phyloP scores from a whole-genome alignment of 2,329 filamentous ascomycete species.

The Hymenoscyphus fructigenus region DNA sequence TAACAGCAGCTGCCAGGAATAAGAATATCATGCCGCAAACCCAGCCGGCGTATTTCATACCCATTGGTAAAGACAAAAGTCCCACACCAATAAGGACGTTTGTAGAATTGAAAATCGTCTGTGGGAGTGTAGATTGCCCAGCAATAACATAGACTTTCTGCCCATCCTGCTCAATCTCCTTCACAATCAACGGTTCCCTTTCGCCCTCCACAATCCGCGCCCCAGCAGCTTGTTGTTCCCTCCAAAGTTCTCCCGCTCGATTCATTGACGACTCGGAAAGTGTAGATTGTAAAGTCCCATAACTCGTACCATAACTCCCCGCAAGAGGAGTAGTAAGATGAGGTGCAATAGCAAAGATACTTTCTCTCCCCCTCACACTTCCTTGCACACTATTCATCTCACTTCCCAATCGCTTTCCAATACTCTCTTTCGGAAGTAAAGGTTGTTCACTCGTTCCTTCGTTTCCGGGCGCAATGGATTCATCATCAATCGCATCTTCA shows the following conservation, averaged over 20 bases:
- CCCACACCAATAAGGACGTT: conserved; percentile 85
- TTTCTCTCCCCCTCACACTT: conserved; percentile 41
- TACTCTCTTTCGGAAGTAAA: conserved; percentile 43
- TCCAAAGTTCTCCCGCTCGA: conserved; percentile 52
- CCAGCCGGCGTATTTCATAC: conserved; percentile 86
- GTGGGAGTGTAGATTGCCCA: conserved; percentile 90
- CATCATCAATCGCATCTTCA: conserved; percentile 34
- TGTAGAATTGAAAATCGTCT: conserved; percentile 92
- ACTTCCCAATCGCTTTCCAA: conserved; percentile 21
- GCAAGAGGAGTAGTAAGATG: conserved; percentile 67
- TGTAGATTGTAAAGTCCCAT: conserved; percentile 49
- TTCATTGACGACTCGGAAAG: conserved; percentile 46
- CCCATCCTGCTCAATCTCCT: conserved; percentile 85
- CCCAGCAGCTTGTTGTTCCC: conserved; percentile 46
- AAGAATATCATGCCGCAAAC: conserved; percentile 76
- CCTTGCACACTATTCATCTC: conserved; percentile 29
- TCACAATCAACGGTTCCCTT: conserved; percentile 76
- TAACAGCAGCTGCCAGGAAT: conserved; percentile 70
- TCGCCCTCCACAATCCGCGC: conserved; percentile 55
- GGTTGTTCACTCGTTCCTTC: conserved; percentile 20
- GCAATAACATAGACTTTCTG: conserved; percentile 81
- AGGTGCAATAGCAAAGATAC: conserved; percentile 58
- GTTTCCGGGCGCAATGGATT: conserved; percentile 12
- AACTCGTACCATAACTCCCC: conserved; percentile 67
- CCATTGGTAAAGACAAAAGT: conserved; percentile 83